phyloP scores from a whole-genome alignment of 2,329 filamentous ascomycete species.

The Coniochaeta ligniaria region DNA sequence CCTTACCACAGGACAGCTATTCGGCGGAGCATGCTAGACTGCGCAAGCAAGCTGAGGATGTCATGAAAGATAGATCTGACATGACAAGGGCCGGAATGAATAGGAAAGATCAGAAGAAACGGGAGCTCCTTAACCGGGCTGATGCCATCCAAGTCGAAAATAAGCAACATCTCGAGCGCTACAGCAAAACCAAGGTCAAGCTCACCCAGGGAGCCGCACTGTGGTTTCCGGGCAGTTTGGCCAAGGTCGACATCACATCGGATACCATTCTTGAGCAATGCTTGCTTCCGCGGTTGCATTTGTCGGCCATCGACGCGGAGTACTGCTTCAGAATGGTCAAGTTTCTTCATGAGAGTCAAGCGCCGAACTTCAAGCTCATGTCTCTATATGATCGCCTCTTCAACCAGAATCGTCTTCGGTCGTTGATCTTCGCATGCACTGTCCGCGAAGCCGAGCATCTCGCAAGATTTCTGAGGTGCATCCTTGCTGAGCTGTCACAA shows the following conservation, averaged over 20 bases:
- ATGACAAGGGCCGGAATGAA: constrained; percentile 58
- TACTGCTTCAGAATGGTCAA: constrained; percentile 83
- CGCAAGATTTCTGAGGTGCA: constrained; percentile 81
- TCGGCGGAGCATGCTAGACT: constrained; percentile 65
- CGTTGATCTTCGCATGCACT: constrained; percentile 82
- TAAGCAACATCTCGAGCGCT: constrained; percentile 60
- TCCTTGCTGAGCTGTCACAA: constrained; percentile 68
- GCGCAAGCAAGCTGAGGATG: constrained; percentile 56
- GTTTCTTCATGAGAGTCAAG: constrained; percentile 76
- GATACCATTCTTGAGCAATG: constrained; percentile 82
- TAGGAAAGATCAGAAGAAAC: constrained; percentile 64
- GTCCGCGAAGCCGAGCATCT: constrained; percentile 87
- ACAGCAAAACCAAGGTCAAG: constrained; percentile 59
- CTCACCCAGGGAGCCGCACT: constrained; percentile 67
- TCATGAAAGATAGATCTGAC: constrained; percentile 67
- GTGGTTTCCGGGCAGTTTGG: constrained; percentile 66
- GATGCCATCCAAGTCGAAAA: constrained; percentile 68
- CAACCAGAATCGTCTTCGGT: constrained; percentile 69
- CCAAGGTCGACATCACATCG: constrained; percentile 60
- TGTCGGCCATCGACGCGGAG: constrained; percentile 82
- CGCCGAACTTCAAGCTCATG: constrained; percentile 80
- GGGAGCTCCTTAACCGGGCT: constrained; percentile 60
- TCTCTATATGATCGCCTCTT: constrained; percentile 80
- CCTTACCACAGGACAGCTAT: constrained; percentile 71
- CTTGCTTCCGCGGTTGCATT: constrained; percentile 76